Evolutionary conservation across 495 filamentous ascomycete genomes (phyloP).

Genomic region (Lindgomyces ingoldianus): DNA sequence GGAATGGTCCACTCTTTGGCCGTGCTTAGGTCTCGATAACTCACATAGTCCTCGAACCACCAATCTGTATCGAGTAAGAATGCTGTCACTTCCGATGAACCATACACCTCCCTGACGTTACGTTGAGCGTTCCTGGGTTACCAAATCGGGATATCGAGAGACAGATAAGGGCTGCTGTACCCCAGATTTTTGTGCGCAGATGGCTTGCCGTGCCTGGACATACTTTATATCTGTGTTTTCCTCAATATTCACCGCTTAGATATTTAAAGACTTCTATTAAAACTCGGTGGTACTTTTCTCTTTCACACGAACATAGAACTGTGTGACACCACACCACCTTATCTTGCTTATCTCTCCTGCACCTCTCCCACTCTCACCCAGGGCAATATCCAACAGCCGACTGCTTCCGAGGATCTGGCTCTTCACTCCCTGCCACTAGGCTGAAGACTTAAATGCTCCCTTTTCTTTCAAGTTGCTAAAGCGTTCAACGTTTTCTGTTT

Average conservation of each 20-base stretch:
- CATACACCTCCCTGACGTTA: slow-evolving; percentile 2
- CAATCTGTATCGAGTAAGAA: slow-evolving; percentile 39
- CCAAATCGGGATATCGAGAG: slow-evolving; percentile 9
- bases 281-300: background rate
- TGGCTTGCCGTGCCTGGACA: slow-evolving; percentile 15
- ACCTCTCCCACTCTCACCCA: background rate
- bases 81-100: background rate
- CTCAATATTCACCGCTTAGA: background rate
- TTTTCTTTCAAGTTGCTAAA: background rate
- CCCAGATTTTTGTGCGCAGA: slow-evolving; percentile 27
- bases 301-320: background rate
- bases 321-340: slow-evolving; percentile 6
- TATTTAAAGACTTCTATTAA: background rate
- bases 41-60: slow-evolving; percentile 25
- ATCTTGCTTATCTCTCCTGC: slow-evolving; percentile 34
- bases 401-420: slow-evolving; percentile 14
- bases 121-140: background rate
- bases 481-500: slow-evolving; percentile 15
- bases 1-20: background rate
- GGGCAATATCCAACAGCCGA: background rate
- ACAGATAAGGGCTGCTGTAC: slow-evolving; percentile 37
- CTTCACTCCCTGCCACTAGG: slow-evolving; percentile 8
- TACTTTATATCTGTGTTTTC: slow-evolving; percentile 27
- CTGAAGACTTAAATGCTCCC: slow-evolving; percentile 5
- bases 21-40: slow-evolving; percentile 29